Conservation (phyloP, 2,329 filamentous ascomycete genomes). For the Fusarium brevicatenulatum region DNA sequence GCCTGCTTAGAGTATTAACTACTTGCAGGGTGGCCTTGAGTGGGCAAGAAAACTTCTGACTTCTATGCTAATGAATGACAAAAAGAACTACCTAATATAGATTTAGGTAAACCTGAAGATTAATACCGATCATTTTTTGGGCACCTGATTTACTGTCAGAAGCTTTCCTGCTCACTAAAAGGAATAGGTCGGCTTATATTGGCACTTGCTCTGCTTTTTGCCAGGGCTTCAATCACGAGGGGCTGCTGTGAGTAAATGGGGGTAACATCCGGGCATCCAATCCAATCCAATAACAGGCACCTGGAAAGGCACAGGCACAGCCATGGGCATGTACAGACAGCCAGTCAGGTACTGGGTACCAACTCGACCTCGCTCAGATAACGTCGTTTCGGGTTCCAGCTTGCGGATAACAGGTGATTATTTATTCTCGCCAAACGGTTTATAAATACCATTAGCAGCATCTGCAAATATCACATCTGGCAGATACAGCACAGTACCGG, state of each 20-base stretch:
- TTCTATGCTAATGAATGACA: background rate
- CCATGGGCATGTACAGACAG: background rate
- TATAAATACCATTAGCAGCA: background rate
- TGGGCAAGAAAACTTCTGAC: background rate
- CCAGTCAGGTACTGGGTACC: background rate
- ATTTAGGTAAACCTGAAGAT: background rate
- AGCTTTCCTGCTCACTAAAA: background rate
- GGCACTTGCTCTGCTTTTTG: background rate
- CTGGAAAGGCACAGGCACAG: slow-evolving; percentile 9
- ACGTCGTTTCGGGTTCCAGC: background rate
- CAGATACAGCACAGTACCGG: background rate
- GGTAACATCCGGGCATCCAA: background rate
- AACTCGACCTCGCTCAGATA: background rate
- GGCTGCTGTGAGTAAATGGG: slow-evolving; percentile 8
- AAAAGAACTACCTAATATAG: background rate
- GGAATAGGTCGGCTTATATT: background rate
- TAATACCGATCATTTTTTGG: background rate
- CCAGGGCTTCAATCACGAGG: slow-evolving; percentile 17
- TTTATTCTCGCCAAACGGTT: background rate
- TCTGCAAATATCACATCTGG: background rate
- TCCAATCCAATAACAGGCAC: background rate
- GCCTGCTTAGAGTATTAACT: background rate
- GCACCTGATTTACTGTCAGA: background rate
- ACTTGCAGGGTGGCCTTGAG: background rate
- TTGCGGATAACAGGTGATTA: background rate